Conservation (phyloP, 495 filamentous ascomycete species). For the Aspergillus coremiiformis region DNA sequence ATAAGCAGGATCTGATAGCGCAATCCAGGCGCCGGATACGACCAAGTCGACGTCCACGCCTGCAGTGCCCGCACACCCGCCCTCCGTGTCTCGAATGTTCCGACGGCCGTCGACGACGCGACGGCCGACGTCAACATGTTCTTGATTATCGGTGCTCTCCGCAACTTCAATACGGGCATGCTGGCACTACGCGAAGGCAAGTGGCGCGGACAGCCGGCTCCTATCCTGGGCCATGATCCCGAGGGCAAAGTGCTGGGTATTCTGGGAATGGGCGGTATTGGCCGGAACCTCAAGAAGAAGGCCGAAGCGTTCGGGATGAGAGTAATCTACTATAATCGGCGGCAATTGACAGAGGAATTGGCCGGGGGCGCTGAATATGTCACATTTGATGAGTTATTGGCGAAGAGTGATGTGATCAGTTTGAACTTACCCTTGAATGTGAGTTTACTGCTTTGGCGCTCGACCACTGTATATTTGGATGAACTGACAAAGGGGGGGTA, state of each 20-base stretch:
- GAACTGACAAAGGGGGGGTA: neutral
- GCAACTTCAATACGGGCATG: conserved; percentile 62
- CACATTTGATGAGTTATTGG: conserved; percentile 58
- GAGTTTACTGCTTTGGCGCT: conserved; percentile 18
- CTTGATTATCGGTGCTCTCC: conserved; percentile 67
- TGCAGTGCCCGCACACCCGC: conserved; percentile 52
- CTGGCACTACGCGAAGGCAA: conserved; percentile 50
- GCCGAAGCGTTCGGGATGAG: conserved; percentile 58
- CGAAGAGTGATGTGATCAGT: conserved; percentile 63
- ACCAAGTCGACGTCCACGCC: conserved; percentile 65
- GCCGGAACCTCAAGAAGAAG: conserved; percentile 50
- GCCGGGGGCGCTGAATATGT: conserved; percentile 58
- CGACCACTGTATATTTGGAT: neutral
- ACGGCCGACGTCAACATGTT: conserved; percentile 75
- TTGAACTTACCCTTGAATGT: conserved; percentile 73
- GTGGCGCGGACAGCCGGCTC: conserved; percentile 45
- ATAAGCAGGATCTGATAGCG: too few relatives aligned
- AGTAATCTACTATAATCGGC: conserved; percentile 62
- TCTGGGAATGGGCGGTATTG: conserved; percentile 85
- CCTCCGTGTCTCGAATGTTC: conserved; percentile 73
- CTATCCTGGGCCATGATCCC: conserved; percentile 53
- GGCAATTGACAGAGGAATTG: conserved; percentile 45
- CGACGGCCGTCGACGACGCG: conserved; percentile 70
- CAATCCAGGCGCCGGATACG: conserved; percentile 63
- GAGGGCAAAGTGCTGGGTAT: conserved; percentile 63